Conservation (phyloP, 352 stramenopile species). For the Pythium folliculosum region DNA sequence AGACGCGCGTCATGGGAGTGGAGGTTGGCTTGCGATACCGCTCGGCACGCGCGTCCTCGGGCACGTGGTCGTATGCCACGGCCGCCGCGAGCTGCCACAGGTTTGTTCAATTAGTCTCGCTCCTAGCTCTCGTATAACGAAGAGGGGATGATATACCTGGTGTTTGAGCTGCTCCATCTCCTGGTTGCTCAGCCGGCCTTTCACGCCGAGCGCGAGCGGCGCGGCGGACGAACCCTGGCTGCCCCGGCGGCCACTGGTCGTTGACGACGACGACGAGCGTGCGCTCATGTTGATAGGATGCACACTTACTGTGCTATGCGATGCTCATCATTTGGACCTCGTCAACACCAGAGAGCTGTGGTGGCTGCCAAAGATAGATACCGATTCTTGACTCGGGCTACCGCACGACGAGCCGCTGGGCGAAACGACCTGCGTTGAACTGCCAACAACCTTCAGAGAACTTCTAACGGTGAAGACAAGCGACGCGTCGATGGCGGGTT, state of each 20-base stretch:
- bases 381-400: too few species aligned
- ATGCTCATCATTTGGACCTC: too few species aligned
- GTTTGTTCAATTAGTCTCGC: too few species aligned
- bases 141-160: too few species aligned
- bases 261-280: background rate
- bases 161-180: slow-evolving; percentile 68
- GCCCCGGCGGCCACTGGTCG: background rate
- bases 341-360: too few species aligned
- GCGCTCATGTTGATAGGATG: background rate
- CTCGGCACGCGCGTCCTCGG: slow-evolving; percentile 29
- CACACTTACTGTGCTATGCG: too few species aligned
- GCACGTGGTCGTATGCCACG: slow-evolving; percentile 55
- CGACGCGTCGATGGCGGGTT: background rate
- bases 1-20: slow-evolving; percentile 66
- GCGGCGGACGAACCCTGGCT: background rate
- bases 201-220: slow-evolving; percentile 38
- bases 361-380: too few species aligned
- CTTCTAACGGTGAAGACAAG: background rate
- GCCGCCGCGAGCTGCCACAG: slow-evolving; percentile 50
- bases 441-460: too few species aligned
- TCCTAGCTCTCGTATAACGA: too few species aligned
- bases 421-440: too few species aligned
- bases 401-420: too few species aligned
- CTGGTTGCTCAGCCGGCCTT: slow-evolving; percentile 60
- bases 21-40: slow-evolving; percentile 18